phyloP scores from a whole-genome alignment of 352 stramenopile genomes.

The Phytophthora tentaculata region DNA sequence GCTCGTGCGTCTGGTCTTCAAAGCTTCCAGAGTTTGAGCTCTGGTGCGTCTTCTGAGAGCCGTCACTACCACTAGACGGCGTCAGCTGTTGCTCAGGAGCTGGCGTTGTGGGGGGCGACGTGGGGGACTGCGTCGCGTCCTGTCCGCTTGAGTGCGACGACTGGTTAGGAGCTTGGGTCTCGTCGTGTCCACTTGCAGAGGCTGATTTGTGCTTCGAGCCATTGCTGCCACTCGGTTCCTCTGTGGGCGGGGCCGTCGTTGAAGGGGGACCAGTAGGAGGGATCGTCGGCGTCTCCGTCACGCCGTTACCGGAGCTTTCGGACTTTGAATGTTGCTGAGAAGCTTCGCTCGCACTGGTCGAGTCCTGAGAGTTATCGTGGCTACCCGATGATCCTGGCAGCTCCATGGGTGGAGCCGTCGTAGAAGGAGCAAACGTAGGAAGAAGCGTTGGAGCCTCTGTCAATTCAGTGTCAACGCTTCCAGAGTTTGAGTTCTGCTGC shows the following conservation, averaged over 20 bases:
- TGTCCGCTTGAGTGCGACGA: neutral
- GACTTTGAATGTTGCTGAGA: no score
- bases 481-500: neutral
- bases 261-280: no score
- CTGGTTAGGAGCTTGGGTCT: neutral
- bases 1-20: neutral
- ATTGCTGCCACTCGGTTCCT: neutral
- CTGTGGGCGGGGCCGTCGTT: neutral
- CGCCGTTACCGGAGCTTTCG: no score
- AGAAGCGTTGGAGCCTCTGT: neutral
- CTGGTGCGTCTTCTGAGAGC: neutral
- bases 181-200: neutral
- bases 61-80: neutral
- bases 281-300: no score
- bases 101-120: neutral
- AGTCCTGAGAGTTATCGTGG: no score
- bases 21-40: slow-evolving; percentile 3
- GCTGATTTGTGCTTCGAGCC: neutral
- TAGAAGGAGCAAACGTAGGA: neutral
- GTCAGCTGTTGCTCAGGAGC: neutral
- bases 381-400: no score
- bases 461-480: neutral
- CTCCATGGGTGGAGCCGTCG: neutral
- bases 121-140: neutral
- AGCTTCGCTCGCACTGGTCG: no score